phyloP scores from a whole-genome alignment of 148 eudicot genomes.

The Rhododendron molle region DNA sequence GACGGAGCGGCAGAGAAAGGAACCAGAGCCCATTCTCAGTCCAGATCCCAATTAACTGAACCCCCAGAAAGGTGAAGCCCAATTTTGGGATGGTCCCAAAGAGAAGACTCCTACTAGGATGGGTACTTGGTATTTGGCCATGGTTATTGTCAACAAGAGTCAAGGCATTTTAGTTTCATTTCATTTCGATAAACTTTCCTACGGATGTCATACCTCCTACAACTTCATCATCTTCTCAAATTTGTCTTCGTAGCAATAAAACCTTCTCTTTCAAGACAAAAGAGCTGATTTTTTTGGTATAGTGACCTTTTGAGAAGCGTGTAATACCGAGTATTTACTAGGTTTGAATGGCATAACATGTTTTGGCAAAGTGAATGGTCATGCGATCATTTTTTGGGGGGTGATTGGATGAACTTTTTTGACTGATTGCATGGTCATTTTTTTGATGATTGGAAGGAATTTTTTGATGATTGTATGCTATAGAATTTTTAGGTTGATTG shows the following conservation, averaged over 20 bases:
- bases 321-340: background rate
- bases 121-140: constrained; percentile 83
- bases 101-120: constrained; percentile 79
- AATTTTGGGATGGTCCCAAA: constrained; percentile 95
- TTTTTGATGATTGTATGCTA: too few relatives aligned
- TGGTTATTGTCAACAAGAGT: constrained; percentile 88
- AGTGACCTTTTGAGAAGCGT: background rate
- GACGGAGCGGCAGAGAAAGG: too few relatives aligned
- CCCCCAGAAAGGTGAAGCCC: constrained; percentile 64
- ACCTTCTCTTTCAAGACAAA: background rate
- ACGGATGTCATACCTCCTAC: too few relatives aligned
- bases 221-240: background rate
- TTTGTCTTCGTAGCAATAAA: background rate
- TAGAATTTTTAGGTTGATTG: too few relatives aligned
- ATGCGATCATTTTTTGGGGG: background rate
- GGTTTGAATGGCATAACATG: too few relatives aligned
- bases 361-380: too few relatives aligned
- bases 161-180: constrained; percentile 67
- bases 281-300: background rate
- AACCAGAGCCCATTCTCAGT: too few relatives aligned
- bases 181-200: constrained; percentile 35
- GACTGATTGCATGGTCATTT: too few relatives aligned
- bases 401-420: too few relatives aligned
- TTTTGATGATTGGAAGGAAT: too few relatives aligned
- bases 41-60: too few relatives aligned